A percentile compares a stretch with the other conserved stretches of the same genome.
phyloP scores from a whole-genome alignment of 169 alveolate genomes.

The Fabrea salina region DNA sequence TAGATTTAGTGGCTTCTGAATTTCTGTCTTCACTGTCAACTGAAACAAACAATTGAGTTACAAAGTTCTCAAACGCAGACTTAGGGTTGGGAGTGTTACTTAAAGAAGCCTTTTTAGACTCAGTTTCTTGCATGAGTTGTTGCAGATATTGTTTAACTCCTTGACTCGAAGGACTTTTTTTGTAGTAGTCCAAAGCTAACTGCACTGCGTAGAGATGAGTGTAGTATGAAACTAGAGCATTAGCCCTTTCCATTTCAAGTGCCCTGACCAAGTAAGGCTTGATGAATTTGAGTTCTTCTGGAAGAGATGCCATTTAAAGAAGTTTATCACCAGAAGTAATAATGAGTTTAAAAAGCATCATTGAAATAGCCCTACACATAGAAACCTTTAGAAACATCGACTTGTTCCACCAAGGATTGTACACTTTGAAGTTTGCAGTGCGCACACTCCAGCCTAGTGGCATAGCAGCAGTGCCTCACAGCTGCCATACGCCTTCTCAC shows the following conservation, averaged over 20 bases:
- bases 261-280: constrained; percentile 9
- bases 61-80: not conserved
- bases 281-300: constrained; percentile 5
- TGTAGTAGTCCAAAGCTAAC: constrained; percentile 8
- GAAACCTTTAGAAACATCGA: constrained; percentile 78
- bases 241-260: not conserved
- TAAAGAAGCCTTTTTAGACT: not conserved
- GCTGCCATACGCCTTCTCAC: no score
- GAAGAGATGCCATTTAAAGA: constrained; percentile 10
- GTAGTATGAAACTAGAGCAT: constrained; percentile 18
- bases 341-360: constrained; percentile 76
- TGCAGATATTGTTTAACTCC: not conserved
- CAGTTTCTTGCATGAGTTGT: not conserved
- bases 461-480: not conserved
- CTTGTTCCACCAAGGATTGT: constrained; percentile 71
- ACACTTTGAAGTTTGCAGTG: constrained; percentile 56
- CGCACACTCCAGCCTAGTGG: constrained; percentile 14
- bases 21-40: constrained; percentile 30
- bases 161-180: not conserved
- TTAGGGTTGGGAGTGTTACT: not conserved
- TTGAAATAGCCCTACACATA: constrained; percentile 67
- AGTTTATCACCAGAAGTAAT: not conserved
- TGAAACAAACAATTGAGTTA: not conserved
- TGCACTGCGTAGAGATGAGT: not conserved
- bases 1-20: constrained; percentile 8